These are phyloP conservation scores for Phytopythium litorale DNA, from an alignment of 352 stramenopile genomes.

Conservation along the genomic window DNA sequence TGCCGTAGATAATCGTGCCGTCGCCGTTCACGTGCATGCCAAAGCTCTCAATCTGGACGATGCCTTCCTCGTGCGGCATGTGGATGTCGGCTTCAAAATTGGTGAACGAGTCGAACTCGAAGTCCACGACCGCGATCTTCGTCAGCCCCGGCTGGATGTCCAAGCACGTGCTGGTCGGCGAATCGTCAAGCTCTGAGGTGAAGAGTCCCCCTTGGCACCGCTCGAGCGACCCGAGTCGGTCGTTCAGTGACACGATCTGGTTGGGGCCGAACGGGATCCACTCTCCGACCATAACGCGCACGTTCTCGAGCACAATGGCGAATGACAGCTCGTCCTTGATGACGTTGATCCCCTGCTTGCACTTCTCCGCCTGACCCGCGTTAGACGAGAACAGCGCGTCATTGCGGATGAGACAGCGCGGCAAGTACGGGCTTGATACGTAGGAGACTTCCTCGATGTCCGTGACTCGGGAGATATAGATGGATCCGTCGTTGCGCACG, in stretches of 20 bases:
- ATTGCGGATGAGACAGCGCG: slow-evolving; percentile 92
- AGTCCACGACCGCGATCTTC: slow-evolving; percentile 97
- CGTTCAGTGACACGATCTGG: slow-evolving; percentile 97
- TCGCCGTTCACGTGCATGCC: slow-evolving; percentile 85
- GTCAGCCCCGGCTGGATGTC: slow-evolving; percentile 89
- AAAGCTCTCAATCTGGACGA: slow-evolving; percentile 98
- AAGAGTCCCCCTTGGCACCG: slow-evolving; percentile 96
- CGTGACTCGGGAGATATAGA: slow-evolving; percentile 93
- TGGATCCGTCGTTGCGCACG: slow-evolving; percentile 71
- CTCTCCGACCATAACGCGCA: slow-evolving; percentile 96
- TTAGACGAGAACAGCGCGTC: slow-evolving; percentile 94
- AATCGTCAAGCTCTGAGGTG: slow-evolving; percentile 90
- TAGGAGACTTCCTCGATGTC: slow-evolving; percentile 97
- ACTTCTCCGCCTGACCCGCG: slow-evolving; percentile 87
- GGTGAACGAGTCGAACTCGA: slow-evolving; percentile 96
- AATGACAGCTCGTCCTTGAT: slow-evolving; percentile 94
- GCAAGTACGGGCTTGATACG: slow-evolving; percentile 96
- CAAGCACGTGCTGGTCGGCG: slow-evolving; percentile 81
- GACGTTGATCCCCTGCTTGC: slow-evolving; percentile 69
- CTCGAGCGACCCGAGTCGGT: slow-evolving; percentile 94
- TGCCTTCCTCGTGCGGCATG: slow-evolving; percentile 88
- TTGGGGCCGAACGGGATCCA: slow-evolving; percentile 98
- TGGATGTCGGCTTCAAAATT: slow-evolving; percentile 99
- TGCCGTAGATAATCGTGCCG: slow-evolving; percentile 83
- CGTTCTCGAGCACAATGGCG: slow-evolving; percentile 95